Conservation (phyloP, 2,329 filamentous ascomycete species). For the Diplocarpon mali region DNA sequence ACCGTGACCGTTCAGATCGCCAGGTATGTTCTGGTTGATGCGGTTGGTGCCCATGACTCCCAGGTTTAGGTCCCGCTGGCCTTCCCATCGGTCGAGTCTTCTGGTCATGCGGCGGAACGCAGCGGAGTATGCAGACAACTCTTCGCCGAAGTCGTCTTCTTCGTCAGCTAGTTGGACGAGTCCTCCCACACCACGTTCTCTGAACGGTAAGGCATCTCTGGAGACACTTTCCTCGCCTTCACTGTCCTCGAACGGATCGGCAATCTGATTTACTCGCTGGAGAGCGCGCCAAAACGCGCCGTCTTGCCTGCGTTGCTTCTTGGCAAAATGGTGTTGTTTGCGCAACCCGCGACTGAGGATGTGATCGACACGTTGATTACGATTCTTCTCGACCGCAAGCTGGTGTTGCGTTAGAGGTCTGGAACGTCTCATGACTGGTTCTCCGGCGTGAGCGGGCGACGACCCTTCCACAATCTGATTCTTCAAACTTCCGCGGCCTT, state of each 20-base stretch:
- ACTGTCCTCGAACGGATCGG: conserved; percentile 49
- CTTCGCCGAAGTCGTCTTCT: conserved; percentile 66
- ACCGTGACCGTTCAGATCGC: conserved; percentile 15
- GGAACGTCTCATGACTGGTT: conserved; percentile 42
- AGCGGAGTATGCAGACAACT: conserved; percentile 54
- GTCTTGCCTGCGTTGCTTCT: conserved; percentile 50
- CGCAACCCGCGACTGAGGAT: conserved; percentile 67
- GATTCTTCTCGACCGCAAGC: conserved; percentile 67
- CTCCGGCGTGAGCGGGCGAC: conserved; percentile 42
- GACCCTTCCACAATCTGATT: conserved; percentile 50
- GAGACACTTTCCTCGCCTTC: conserved; percentile 43
- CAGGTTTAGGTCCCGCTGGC: conserved; percentile 24
- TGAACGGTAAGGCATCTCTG: conserved; percentile 31
- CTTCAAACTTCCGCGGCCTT: conserved; percentile 39
- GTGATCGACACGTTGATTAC: conserved; percentile 70
- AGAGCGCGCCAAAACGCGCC: conserved; percentile 57
- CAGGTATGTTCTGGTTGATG: conserved; percentile 6
- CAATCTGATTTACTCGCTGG: conserved; percentile 46
- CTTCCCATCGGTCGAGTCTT: conserved; percentile 60
- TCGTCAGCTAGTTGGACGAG: conserved; percentile 51
- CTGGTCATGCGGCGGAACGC: conserved; percentile 52
- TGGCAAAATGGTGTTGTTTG: conserved; percentile 50
- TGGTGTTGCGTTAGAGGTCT: conserved; percentile 74
- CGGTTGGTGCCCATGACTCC: conserved; percentile 25
- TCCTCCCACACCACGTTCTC: conserved; percentile 50